Evolutionary conservation across 352 stramenopile genomes (phyloP).

Genomic region (Pythium brassicae): DNA sequence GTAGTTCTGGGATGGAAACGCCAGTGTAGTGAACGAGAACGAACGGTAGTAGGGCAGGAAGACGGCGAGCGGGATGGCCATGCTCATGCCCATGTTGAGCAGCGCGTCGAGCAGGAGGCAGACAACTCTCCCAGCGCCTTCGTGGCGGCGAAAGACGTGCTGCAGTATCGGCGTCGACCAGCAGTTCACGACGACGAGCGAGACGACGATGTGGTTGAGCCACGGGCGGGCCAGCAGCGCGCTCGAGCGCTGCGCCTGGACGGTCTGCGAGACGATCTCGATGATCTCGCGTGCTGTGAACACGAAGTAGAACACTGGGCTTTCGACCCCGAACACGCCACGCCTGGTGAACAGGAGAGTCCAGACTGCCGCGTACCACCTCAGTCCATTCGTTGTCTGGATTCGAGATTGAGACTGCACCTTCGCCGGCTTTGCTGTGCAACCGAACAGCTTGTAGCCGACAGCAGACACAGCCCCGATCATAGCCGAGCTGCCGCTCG

Average conservation of each 20-base stretch:
- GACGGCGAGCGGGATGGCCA: slow-evolving; percentile 16
- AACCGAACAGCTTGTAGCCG: no score
- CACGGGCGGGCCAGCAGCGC: neutral
- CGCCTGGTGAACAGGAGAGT: neutral
- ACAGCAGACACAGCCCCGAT: neutral
- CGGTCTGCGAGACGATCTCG: slow-evolving; percentile 14
- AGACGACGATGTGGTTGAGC: slow-evolving; percentile 5
- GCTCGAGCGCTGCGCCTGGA: slow-evolving; percentile 18
- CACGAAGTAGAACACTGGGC: slow-evolving; percentile 1
- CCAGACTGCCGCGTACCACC: neutral
- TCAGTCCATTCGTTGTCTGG: no score
- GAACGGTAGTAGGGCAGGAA: slow-evolving; percentile 18
- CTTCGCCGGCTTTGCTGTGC: no score
- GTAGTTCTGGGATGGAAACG: slow-evolving; percentile 11
- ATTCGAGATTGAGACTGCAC: no score
- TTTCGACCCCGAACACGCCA: slow-evolving; percentile 15
- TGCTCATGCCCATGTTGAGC: slow-evolving; percentile 15
- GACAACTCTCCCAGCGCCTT: slow-evolving; percentile 11
- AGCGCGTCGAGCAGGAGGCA: slow-evolving; percentile 16
- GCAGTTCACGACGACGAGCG: slow-evolving; percentile 9
- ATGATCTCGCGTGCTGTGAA: slow-evolving; percentile 10
- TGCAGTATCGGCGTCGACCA: slow-evolving; percentile 15
- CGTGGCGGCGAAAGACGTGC: neutral
- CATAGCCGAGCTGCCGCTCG: neutral
- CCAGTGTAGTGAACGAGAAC: slow-evolving; percentile 9